Evolutionary conservation across 2,329 filamentous ascomycete species (phyloP).

Genomic region (Beauveria varroae): DNA sequence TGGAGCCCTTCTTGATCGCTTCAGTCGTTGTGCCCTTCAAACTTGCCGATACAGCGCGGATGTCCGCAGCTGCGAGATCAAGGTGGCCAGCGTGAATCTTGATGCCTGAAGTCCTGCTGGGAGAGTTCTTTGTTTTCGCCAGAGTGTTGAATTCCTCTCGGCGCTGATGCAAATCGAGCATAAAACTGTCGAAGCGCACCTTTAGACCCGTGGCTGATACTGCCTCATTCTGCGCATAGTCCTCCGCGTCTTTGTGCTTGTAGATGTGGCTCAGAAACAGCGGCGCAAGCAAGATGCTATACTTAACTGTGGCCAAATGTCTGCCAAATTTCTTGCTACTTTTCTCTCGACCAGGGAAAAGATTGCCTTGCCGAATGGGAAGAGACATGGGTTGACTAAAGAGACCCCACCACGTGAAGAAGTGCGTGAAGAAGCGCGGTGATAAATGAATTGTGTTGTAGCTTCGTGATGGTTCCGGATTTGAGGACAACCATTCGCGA

Average conservation of each 20-base stretch:
- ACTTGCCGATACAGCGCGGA: constrained; percentile 86
- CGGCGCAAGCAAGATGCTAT: constrained; percentile 85
- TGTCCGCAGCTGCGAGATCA: constrained; percentile 84
- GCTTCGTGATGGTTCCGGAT: constrained; percentile 69
- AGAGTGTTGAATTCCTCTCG: constrained; percentile 84
- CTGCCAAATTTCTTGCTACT: constrained; percentile 98
- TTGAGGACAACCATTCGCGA: constrained; percentile 75
- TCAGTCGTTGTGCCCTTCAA: constrained; percentile 75
- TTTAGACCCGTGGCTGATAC: constrained; percentile 96
- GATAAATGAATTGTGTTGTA: constrained; percentile 96
- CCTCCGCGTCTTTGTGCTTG: constrained; percentile 93
- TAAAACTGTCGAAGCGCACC: constrained; percentile 91
- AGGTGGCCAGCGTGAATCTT: constrained; percentile 92
- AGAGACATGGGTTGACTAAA: constrained; percentile 93
- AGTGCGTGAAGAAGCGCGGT: constrained; percentile 95
- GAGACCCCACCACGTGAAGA: constrained; percentile 95
- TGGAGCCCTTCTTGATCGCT: constrained; percentile 57
- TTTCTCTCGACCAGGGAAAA: constrained; percentile 91
- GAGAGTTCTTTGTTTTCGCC: constrained; percentile 66
- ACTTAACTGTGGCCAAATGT: constrained; percentile 97
- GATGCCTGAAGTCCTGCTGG: constrained; percentile 82
- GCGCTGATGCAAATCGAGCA: constrained; percentile 90
- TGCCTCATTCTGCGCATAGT: constrained; percentile 59
- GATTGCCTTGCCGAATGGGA: constrained; percentile 81
- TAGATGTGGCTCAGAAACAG: constrained; percentile 96